Evolutionary conservation across 768 basidiomycete species (phyloP).

Genomic region (Tremella yokohamensis): DNA sequence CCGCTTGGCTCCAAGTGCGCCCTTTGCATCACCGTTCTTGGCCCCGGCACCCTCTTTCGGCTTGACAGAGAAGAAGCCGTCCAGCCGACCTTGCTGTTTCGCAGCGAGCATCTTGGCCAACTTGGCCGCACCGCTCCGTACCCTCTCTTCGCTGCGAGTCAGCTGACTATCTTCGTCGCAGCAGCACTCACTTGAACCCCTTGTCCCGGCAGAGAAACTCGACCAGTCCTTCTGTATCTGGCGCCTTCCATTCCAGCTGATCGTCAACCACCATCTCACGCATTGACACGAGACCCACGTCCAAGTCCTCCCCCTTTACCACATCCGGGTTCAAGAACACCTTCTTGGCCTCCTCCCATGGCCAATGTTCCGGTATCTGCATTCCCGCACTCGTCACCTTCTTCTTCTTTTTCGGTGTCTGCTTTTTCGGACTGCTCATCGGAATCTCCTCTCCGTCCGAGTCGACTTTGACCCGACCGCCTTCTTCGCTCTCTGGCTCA

Average conservation of each 20-base stretch:
- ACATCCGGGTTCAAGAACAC: slow-evolving; percentile 89
- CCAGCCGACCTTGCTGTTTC: slow-evolving; percentile 94
- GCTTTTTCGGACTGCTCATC: slow-evolving; percentile 42
- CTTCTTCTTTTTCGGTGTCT: slow-evolving; percentile 54
- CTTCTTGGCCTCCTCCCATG: slow-evolving; percentile 90
- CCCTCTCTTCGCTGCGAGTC: slow-evolving; percentile 78
- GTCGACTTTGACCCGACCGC: slow-evolving; percentile 57
- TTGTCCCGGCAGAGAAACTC: slow-evolving; percentile 91
- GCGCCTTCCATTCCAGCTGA: slow-evolving; percentile 89
- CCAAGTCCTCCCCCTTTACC: slow-evolving; percentile 73
- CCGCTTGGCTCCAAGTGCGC: slow-evolving; percentile 50
- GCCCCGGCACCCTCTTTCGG: slow-evolving; percentile 54
- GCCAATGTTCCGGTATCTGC: slow-evolving; percentile 88
- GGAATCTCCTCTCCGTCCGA: slow-evolving; percentile 37
- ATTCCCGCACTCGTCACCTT: slow-evolving; percentile 66
- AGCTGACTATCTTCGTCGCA: slow-evolving; percentile 12
- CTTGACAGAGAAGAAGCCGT: slow-evolving; percentile 86
- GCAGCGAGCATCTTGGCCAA: slow-evolving; percentile 76
- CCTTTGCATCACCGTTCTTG: slow-evolving; percentile 40
- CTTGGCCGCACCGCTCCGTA: slow-evolving; percentile 91
- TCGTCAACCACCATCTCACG: not conserved
- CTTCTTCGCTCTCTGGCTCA: slow-evolving; percentile 50
- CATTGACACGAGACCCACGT: slow-evolving; percentile 56
- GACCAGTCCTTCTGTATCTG: slow-evolving; percentile 87
- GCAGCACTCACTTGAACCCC: slow-evolving; percentile 84